Conservation (phyloP, 306 rosid species). For the Inga oerstediana region DNA sequence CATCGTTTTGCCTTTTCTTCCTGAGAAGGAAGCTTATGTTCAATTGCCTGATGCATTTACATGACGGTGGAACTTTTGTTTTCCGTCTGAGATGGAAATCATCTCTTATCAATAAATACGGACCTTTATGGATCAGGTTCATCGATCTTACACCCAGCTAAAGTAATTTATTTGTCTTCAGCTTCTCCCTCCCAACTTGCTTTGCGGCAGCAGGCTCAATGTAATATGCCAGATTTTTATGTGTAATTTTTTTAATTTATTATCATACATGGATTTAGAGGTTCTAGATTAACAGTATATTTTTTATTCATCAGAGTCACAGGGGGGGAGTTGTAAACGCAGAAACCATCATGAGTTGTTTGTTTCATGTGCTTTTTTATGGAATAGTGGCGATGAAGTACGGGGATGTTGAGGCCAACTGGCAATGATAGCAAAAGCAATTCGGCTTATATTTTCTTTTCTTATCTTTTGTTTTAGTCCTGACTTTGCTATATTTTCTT, state of each 20-base stretch:
- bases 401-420: conserved; percentile 1
- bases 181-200: conserved; percentile 42
- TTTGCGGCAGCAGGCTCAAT: conserved; percentile 50
- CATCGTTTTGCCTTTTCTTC: conserved; percentile 16
- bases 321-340: conserved; percentile 42
- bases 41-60: conserved; percentile 38
- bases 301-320: conserved; percentile 25
- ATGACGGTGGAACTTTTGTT: conserved; percentile 43
- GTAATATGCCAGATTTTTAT: conserved; percentile 46
- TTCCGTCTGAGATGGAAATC: conserved; percentile 38
- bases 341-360: conserved; percentile 41
- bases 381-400: conserved; percentile 24
- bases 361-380: conserved; percentile 17
- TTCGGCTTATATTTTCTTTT: neutral
- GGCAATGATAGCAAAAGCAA: conserved; percentile 5
- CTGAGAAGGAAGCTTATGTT: conserved; percentile 36
- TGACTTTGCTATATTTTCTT: neutral
- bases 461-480: neutral
- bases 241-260: conserved; percentile 53
- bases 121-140: conserved; percentile 44
- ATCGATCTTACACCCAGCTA: conserved; percentile 47
- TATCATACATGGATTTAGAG: conserved; percentile 48
- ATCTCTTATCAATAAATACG: conserved; percentile 43
- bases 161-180: conserved; percentile 39
- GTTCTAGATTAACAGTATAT: conserved; percentile 31